These are phyloP conservation scores for Plasmodium relictum DNA, from an alignment of 169 alveolate genomes.

Conservation along the genomic window DNA sequence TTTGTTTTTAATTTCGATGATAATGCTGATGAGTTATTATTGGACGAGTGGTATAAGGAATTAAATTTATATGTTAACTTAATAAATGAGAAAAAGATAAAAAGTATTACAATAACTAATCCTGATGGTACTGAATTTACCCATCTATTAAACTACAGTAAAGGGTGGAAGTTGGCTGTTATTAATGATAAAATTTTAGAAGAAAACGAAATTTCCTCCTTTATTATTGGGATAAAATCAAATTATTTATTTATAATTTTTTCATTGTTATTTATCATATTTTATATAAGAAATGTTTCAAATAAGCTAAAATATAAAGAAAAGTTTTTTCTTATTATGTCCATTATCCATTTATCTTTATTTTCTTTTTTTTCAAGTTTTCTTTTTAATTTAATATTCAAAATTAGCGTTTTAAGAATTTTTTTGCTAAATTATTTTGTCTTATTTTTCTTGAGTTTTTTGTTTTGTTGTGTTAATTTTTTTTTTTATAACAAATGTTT, in stretches of 20 bases:
- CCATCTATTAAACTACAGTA: slow-evolving; percentile 9
- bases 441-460: slow-evolving; percentile 45
- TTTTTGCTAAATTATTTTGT: slow-evolving; percentile 28
- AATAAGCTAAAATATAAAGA: slow-evolving; percentile 3
- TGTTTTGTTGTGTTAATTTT: slow-evolving; percentile 34
- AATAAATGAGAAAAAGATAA: slow-evolving; percentile 19
- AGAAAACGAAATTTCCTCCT: slow-evolving; percentile 23
- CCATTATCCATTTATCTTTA: slow-evolving; percentile 8
- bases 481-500: slow-evolving; percentile 29
- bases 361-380: slow-evolving; percentile 51
- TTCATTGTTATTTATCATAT: slow-evolving; percentile 29
- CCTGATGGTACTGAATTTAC: slow-evolving; percentile 21
- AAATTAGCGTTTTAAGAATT: slow-evolving; percentile 21
- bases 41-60: slow-evolving; percentile 41
- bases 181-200: slow-evolving; percentile 27
- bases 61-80: slow-evolving; percentile 18
- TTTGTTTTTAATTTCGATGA: slow-evolving; percentile 63
- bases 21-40: slow-evolving; percentile 1
- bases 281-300: slow-evolving; percentile 20
- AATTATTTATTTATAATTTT: slow-evolving; percentile 36
- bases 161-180: slow-evolving; percentile 13
- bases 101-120: slow-evolving; percentile 1
- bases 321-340: slow-evolving; percentile 5
- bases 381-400: slow-evolving; percentile 28
- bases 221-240: slow-evolving; percentile 28